A percentile compares a stretch with the other conserved stretches of the same genome.
Conservation (phyloP, 108 stramenopile species). For the Nitzschia sp. region DNA sequence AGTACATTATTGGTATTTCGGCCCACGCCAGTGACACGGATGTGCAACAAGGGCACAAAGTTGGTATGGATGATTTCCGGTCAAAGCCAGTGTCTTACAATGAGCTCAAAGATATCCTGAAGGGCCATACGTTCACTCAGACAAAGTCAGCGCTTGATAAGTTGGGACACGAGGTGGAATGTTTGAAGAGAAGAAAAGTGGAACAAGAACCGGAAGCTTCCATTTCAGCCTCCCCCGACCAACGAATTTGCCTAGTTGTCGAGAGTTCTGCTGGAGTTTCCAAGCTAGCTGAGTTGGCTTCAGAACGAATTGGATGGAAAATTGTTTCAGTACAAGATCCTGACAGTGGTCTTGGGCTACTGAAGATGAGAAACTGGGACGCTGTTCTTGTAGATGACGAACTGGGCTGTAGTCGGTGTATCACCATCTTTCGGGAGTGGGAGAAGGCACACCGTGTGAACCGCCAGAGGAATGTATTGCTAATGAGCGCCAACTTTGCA, state of each 20-base stretch:
- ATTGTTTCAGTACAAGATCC: conserved; percentile 31
- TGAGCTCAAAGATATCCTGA: conserved; percentile 45
- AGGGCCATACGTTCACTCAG: conserved; percentile 27
- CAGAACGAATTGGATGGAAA: conserved; percentile 48
- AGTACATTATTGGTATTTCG: conserved; percentile 69
- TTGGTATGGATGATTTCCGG: conserved; percentile 65
- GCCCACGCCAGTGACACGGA: conserved; percentile 61
- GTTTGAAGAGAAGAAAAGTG: conserved; percentile 5
- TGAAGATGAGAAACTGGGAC: conserved; percentile 65
- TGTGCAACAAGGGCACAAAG: conserved; percentile 47
- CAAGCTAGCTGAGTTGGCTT: conserved; percentile 13
- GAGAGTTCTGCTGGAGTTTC: conserved; percentile 18
- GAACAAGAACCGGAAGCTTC: not conserved
- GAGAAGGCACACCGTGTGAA: conserved; percentile 55
- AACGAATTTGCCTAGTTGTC: conserved; percentile 24
- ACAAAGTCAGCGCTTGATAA: conserved; percentile 15
- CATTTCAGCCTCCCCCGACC: not conserved
- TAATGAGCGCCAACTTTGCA: conserved; percentile 38
- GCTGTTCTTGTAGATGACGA: conserved; percentile 56
- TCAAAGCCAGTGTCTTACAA: conserved; percentile 57
- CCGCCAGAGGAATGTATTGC: conserved; percentile 44
- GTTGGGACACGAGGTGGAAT: conserved; percentile 27
- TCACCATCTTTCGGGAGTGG: conserved; percentile 60
- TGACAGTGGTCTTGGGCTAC: conserved; percentile 41
- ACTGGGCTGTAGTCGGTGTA: conserved; percentile 36